These are phyloP conservation scores for Umbilicus rupestris DNA, from an alignment of 164 flowering plant species.

Conservation along the genomic window DNA sequence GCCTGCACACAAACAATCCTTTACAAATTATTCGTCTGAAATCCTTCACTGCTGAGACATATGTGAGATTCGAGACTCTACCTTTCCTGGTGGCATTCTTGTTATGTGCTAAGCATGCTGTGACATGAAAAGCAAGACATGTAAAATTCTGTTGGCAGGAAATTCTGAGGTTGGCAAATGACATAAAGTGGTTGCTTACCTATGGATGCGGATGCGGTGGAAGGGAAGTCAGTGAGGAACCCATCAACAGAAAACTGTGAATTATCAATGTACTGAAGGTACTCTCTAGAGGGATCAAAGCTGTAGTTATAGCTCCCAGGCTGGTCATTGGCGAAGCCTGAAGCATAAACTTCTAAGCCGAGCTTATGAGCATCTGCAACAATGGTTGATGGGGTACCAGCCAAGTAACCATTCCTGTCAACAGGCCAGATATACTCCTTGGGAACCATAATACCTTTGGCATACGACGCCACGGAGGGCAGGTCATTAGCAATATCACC, in stretches of 20 bases:
- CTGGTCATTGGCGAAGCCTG: slow-evolving; percentile 64
- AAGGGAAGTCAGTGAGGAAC: slow-evolving; percentile 69
- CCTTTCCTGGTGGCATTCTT: slow-evolving; percentile 20
- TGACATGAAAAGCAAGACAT: slow-evolving; percentile 11
- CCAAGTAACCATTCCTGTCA: slow-evolving; percentile 28
- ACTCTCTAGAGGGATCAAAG: slow-evolving; percentile 73
- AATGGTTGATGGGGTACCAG: slow-evolving; percentile 42
- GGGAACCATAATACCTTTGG: slow-evolving; percentile 81
- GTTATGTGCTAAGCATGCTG: slow-evolving; percentile 69
- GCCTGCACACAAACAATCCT: slow-evolving; percentile 28
- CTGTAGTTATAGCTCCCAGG: slow-evolving; percentile 60
- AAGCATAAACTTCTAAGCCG: slow-evolving; percentile 70
- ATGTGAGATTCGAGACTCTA: neutral
- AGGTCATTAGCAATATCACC: slow-evolving; percentile 66
- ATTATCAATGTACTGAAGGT: slow-evolving; percentile 59
- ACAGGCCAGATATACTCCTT: slow-evolving; percentile 81
- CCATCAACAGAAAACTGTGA: slow-evolving; percentile 83
- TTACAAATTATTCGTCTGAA: neutral
- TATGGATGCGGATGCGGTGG: slow-evolving; percentile 60
- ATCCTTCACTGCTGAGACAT: neutral
- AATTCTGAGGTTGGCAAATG: neutral
- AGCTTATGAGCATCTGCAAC: slow-evolving; percentile 74
- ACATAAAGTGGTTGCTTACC: slow-evolving; percentile 38
- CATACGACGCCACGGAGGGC: slow-evolving; percentile 62
- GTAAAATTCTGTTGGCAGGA: neutral